Percentiles rank a stretch among this genome's conserved stretches.
Conservation (phyloP, 2,329 filamentous ascomycete genomes). For the Arachnomyces sp. region DNA sequence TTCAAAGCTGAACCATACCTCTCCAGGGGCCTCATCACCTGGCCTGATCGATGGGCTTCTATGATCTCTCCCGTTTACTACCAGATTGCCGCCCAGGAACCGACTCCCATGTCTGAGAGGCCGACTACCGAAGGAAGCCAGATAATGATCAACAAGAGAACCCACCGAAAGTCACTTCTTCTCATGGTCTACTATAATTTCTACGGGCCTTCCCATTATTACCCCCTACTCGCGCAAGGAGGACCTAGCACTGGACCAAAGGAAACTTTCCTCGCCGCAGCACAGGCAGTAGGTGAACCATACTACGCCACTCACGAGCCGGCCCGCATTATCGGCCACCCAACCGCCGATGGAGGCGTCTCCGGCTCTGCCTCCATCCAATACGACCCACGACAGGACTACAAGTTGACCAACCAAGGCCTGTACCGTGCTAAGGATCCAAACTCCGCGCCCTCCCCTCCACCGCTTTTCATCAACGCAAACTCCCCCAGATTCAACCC, state of each 20-base stretch:
- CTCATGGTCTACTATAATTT: constrained; percentile 5
- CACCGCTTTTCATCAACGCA: constrained; percentile 31
- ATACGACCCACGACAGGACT: constrained; percentile 32
- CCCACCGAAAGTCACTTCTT: constrained; percentile 1
- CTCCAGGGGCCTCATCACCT: constrained; percentile 46
- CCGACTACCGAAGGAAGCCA: constrained; percentile 1
- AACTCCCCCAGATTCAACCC: constrained; percentile 37
- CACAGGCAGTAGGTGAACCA: constrained; percentile 23
- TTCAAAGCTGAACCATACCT: constrained; percentile 46
- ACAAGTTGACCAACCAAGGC: constrained; percentile 18
- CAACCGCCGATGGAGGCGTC: constrained; percentile 17
- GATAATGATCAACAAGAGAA: constrained; percentile 2
- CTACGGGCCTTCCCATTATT: constrained; percentile 8
- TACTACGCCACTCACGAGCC: constrained; percentile 31
- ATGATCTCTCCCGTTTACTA: constrained; percentile 38
- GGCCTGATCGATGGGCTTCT: constrained; percentile 48
- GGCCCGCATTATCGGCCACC: constrained; percentile 28
- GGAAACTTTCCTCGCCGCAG: constrained; percentile 31
- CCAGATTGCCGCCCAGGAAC: constrained; percentile 28
- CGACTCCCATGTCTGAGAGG: constrained; percentile 12
- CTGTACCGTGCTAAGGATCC: constrained; percentile 28
- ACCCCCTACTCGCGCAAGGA: constrained; percentile 27
- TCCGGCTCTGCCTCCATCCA: constrained; percentile 32
- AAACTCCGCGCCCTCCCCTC: constrained; percentile 17
- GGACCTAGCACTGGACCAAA: constrained; percentile 32